These are phyloP conservation scores for Candida labiduridarum DNA, from an alignment of 1,139 yeast genomes.

Conservation along the genomic window DNA sequence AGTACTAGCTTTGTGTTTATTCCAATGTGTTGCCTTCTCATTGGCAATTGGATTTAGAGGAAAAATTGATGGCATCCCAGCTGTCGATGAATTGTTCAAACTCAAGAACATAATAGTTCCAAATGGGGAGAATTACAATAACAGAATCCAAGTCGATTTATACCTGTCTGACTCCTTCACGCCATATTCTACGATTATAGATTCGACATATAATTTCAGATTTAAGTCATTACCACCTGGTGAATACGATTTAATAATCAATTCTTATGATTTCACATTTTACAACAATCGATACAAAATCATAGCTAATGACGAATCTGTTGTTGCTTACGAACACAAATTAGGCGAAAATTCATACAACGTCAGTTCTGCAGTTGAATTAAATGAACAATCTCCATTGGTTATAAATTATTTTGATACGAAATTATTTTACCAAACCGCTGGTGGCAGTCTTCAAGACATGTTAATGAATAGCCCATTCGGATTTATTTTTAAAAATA, in stretches of 20 bases:
- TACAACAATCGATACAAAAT: conserved; percentile 29
- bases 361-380: conserved; percentile 19
- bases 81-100: conserved; percentile 23
- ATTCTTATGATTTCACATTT: conserved; percentile 42
- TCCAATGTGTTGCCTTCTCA: not conserved
- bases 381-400: conserved; percentile 25
- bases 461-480: conserved; percentile 45
- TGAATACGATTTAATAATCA: conserved; percentile 34
- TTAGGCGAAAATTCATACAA: conserved; percentile 22
- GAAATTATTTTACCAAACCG: conserved; percentile 39
- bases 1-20: not conserved
- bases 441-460: conserved; percentile 34
- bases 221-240: conserved; percentile 32
- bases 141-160: conserved; percentile 37
- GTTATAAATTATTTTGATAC: conserved; percentile 22
- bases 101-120: conserved; percentile 24
- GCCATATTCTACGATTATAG: conserved; percentile 22
- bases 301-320: conserved; percentile 21
- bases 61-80: conserved; percentile 28
- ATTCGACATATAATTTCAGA: conserved; percentile 28
- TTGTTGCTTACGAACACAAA: conserved; percentile 27
- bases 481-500: conserved; percentile 44
- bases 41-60: conserved; percentile 21
- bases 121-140: conserved; percentile 40
- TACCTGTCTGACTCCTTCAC: conserved; percentile 15